Evolutionary conservation across 1,284 basidiomycete species (phyloP).

Genomic region (Irpex sp.): DNA sequence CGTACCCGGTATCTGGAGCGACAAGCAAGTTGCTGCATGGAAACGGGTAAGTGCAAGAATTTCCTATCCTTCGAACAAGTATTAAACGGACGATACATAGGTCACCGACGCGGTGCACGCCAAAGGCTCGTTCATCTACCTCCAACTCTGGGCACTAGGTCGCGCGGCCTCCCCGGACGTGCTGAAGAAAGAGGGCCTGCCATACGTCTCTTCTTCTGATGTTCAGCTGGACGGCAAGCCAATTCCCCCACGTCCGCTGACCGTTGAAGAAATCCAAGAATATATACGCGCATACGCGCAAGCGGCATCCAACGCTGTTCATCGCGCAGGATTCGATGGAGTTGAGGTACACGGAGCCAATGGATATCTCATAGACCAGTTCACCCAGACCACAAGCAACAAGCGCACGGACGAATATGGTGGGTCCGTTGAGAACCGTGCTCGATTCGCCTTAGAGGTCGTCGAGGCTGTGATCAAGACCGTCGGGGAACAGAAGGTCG

Average conservation of each 20-base stretch:
- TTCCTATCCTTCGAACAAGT: too few relatives aligned
- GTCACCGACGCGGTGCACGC: constrained; percentile 27
- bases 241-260: too few relatives aligned
- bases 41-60: constrained; percentile 32
- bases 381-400: constrained; percentile 36
- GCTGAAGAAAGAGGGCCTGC: constrained; percentile 24
- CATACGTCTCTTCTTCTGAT: constrained; percentile 36
- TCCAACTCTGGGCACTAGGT: constrained; percentile 47
- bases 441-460: too few relatives aligned
- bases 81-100: constrained; percentile 12
- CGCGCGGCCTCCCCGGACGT: constrained; percentile 31
- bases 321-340: constrained; percentile 7
- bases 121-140: constrained; percentile 37
- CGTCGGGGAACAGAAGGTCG: too few relatives aligned
- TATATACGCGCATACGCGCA: constrained; percentile 18
- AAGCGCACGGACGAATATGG: constrained; percentile 55
- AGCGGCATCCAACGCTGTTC: constrained; percentile 23
- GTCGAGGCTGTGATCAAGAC: too few relatives aligned
- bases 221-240: constrained; percentile 36
- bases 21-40: constrained; percentile 45
- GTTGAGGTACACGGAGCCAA: constrained; percentile 17
- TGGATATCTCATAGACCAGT: constrained; percentile 37
- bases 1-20: constrained; percentile 41
- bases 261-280: constrained; percentile 7
- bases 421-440: constrained; percentile 51